A percentile compares a stretch with the other conserved stretches of the same genome.
Conservation (phyloP, 2,329 filamentous ascomycete species). For the Colletotrichum sidae region DNA sequence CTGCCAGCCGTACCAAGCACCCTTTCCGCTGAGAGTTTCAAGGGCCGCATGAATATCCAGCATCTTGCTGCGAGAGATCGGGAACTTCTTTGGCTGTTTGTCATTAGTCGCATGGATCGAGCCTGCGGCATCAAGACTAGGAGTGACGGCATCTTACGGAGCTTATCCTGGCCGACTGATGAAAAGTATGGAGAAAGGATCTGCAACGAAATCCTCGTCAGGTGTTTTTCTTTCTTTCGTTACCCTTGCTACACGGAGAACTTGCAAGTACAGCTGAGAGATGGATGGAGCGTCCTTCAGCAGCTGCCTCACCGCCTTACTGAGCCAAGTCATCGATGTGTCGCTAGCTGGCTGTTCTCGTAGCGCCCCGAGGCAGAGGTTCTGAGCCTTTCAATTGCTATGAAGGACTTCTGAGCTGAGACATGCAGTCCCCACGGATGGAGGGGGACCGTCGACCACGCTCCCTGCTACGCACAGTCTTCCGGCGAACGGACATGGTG, state of each 20-base stretch:
- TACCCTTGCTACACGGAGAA: no score
- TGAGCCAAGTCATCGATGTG: constrained; percentile 10
- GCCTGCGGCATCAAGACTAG: constrained; percentile 21
- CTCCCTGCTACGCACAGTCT: constrained; percentile 35
- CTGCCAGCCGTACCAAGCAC: no score
- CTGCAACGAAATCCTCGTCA: constrained; percentile 27
- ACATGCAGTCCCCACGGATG: constrained; percentile 31
- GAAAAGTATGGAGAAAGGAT: constrained; percentile 7
- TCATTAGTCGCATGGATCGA: constrained; percentile 31
- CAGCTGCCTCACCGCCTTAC: background rate
- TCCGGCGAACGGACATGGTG: constrained; percentile 29
- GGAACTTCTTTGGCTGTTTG: constrained; percentile 13
- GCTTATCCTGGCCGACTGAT: constrained; percentile 13
- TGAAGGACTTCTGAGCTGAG: constrained; percentile 35
- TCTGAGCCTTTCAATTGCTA: background rate
- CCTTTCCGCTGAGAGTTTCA: constrained; percentile 17
- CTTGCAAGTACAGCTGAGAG: no score
- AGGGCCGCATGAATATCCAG: constrained; percentile 29
- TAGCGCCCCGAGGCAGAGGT: background rate
- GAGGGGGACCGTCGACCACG: constrained; percentile 6
- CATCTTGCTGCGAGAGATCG: constrained; percentile 9
- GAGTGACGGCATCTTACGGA: constrained; percentile 17
- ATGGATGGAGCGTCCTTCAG: background rate
- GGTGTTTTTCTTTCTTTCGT: background rate
- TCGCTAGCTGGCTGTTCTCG: constrained; percentile 1